phyloP scores from a whole-genome alignment of 208 protist genomes.

The Trypanosomatidae sp. region DNA sequence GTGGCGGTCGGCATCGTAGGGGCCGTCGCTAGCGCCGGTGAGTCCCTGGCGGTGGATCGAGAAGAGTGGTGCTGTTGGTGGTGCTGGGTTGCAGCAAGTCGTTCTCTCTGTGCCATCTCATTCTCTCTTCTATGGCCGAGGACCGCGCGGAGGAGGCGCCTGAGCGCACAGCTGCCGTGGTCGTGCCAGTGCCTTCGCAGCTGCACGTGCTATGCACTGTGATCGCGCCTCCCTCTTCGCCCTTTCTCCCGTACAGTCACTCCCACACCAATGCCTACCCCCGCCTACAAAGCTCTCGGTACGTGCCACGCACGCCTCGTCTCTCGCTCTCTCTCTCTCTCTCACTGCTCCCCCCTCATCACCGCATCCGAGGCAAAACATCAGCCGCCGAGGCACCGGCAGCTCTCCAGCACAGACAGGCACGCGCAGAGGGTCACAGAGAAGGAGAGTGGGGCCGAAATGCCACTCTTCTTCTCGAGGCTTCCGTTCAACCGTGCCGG shows the following conservation, averaged over 20 bases:
- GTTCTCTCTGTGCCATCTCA: slow-evolving; percentile 8
- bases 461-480: slow-evolving; percentile 10
- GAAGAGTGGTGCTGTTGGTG: too few relatives aligned
- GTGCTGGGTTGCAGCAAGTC: too few relatives aligned
- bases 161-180: neutral
- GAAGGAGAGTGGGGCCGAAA: neutral
- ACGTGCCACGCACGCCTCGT: neutral
- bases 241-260: neutral
- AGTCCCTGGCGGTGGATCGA: too few relatives aligned
- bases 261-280: neutral
- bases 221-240: neutral
- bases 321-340: neutral
- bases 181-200: neutral
- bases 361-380: neutral
- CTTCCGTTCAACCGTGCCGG: neutral
- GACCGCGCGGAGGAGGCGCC: slow-evolving; percentile 6
- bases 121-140: slow-evolving; percentile 2
- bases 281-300: too few relatives aligned
- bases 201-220: neutral
- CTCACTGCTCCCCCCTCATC: neutral
- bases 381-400: neutral
- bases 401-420: neutral
- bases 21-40: too few relatives aligned
- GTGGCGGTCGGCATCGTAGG: too few relatives aligned
- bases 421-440: neutral